A percentile compares a stretch with the other conserved stretches of the same genome.
Evolutionary conservation across 768 basidiomycete species (phyloP).

Genomic region (Podaxis rugospora): DNA sequence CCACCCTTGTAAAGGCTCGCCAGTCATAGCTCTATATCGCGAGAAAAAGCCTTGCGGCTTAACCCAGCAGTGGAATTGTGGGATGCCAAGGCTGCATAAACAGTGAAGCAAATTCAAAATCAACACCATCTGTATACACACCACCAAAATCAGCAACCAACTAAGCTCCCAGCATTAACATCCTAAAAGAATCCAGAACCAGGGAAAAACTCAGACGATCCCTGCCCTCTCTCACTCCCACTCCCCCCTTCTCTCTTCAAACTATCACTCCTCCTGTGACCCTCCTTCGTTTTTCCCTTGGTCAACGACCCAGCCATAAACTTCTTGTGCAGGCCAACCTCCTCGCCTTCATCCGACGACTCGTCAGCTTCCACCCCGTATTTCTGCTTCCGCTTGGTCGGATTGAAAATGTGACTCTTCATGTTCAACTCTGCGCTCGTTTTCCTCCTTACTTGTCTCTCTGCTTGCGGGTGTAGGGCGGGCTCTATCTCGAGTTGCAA

Average conservation of each 20-base stretch:
- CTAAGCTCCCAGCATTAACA: neutral
- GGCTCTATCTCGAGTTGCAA: constrained; percentile 5
- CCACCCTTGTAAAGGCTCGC: neutral
- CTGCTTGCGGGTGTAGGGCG: neutral
- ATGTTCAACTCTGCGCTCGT: constrained; percentile 38
- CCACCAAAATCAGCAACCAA: no score
- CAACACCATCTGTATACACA: neutral
- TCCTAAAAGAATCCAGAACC: constrained; percentile 32
- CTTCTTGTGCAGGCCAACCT: constrained; percentile 11
- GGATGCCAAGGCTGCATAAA: neutral
- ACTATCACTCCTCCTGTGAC: constrained; percentile 1
- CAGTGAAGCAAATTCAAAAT: neutral
- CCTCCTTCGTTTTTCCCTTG: constrained; percentile 3
- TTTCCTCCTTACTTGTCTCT: constrained; percentile 23
- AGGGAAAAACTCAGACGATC: constrained; percentile 31
- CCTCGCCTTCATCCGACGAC: constrained; percentile 11
- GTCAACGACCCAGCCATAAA: constrained; percentile 2
- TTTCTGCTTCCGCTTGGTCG: constrained; percentile 16
- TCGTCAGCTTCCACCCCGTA: constrained; percentile 13
- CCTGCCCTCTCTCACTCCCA: constrained; percentile 16
- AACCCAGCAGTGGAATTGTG: no score
- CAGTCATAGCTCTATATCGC: neutral
- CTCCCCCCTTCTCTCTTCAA: neutral
- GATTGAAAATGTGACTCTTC: constrained; percentile 32
- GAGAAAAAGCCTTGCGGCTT: neutral